Evolutionary conservation across 1,139 yeast species (phyloP), one percentile per base, ranked within the genome.

Genomic region (Blastobotrys arbuscula): DNA sequence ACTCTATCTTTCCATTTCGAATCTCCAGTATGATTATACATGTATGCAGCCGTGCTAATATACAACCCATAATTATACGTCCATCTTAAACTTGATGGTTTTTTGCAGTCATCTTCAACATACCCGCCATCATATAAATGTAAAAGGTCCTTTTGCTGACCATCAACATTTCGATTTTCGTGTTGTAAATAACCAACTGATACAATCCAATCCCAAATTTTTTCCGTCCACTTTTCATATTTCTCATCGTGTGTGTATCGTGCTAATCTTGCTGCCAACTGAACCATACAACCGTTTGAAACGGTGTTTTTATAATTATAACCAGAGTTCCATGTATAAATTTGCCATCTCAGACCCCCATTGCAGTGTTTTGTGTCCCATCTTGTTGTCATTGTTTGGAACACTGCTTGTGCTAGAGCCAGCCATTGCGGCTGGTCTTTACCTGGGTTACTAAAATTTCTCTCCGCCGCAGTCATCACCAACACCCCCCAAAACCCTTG

Each of bases 401-500:
- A 90, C 16, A 87, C 83, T 10, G 89, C 92, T 64, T 84, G 87
- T 0, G 90, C 79, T 57, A 84, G 68, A 19, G 78, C 74, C 36
- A 82, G 70, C 97, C 97, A 90, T 54, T 76, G 50, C 9, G 83
- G 83, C 55, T 75, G 59, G 47, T 71, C 73, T 12, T 65, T 62
- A 21, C 23, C 15, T 2, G 97, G 96, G 63, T 88, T 86, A 2
- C 87, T 71, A 63, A 88, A 89, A 67, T 87, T 87, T 65, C 87
- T 78, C 65, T 89, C 97, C 0, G 94, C 90, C 1, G 96, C 96
- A 13, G 79, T 82, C 84, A 89, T 86, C 2, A 80, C 95, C 1
- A 95, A 89, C 52, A 89, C 76, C 3, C 96, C 97, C 97, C 97
- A 89, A 66, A 90, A 87, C 1, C 90, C 96, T 71, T 89, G 97